Conservation (phyloP, 495 filamentous ascomycete species). For the Schizothecium vesticola region DNA sequence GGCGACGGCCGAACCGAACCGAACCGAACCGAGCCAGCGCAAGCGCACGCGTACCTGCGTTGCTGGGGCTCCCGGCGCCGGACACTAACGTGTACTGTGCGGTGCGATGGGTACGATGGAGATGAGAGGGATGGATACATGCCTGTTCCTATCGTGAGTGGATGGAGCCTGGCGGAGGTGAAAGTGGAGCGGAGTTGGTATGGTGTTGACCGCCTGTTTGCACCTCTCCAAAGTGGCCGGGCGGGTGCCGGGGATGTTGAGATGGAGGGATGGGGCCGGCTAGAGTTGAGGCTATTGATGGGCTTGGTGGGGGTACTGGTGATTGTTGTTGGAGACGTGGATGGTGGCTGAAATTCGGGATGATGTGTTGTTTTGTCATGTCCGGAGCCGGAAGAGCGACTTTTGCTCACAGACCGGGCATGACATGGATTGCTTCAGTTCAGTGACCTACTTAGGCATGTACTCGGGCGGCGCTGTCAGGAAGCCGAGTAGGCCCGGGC, state of each 20-base stretch:
- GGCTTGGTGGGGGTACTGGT: background rate
- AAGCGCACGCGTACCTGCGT: background rate
- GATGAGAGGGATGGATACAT: background rate
- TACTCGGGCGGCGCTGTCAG: too few relatives aligned
- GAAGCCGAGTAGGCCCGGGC: background rate
- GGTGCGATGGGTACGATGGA: background rate
- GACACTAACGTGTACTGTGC: background rate
- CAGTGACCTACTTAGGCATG: too few relatives aligned
- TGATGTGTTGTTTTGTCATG: background rate
- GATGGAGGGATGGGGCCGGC: background rate
- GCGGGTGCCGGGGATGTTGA: background rate
- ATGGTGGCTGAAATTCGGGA: background rate
- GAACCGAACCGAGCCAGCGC: too few relatives aligned
- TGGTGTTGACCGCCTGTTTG: background rate
- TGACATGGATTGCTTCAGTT: background rate
- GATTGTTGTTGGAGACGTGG: background rate
- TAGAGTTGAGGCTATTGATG: background rate
- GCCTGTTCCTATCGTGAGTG: background rate
- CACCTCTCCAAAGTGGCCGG: background rate
- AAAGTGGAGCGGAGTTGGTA: background rate
- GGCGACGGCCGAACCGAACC: background rate
- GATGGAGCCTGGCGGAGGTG: background rate
- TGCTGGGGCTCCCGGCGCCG: background rate
- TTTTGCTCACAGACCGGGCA: background rate
- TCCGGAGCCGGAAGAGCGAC: background rate